Evolutionary conservation across 805 yeast genomes (phyloP).

Genomic region (Monosporozyma unispora): DNA sequence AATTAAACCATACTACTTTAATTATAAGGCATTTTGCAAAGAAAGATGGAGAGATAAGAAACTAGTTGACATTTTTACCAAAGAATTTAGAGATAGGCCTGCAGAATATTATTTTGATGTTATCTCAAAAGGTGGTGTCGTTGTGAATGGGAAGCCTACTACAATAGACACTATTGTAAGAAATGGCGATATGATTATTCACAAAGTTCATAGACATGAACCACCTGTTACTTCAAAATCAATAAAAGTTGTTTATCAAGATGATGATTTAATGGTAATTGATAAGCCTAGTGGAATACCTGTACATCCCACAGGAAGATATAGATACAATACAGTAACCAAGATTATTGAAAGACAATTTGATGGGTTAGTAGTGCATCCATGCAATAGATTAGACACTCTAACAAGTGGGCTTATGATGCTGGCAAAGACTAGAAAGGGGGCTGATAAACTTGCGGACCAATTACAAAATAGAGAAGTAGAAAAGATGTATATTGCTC

Average conservation of each 20-base stretch:
- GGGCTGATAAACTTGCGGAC: slow-evolving; percentile 66
- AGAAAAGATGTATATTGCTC: slow-evolving; percentile 73
- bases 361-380: slow-evolving; percentile 51
- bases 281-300: slow-evolving; percentile 95
- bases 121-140: slow-evolving; percentile 57
- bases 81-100: slow-evolving; percentile 74
- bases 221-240: slow-evolving; percentile 61
- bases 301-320: slow-evolving; percentile 89
- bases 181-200: slow-evolving; percentile 78
- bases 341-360: slow-evolving; percentile 63
- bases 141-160: slow-evolving; percentile 61
- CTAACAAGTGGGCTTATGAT: slow-evolving; percentile 92
- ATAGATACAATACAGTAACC: slow-evolving; percentile 66
- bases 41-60: slow-evolving; percentile 83
- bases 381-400: slow-evolving; percentile 83
- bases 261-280: slow-evolving; percentile 68
- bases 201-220: slow-evolving; percentile 80
- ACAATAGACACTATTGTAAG: slow-evolving; percentile 52
- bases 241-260: slow-evolving; percentile 61
- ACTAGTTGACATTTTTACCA: slow-evolving; percentile 67
- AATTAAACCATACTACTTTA: slow-evolving; percentile 79
- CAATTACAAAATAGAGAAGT: slow-evolving; percentile 69
- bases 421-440: slow-evolving; percentile 69
- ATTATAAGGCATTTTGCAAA: slow-evolving; percentile 87
- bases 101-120: slow-evolving; percentile 55